Conservation (phyloP, 352 stramenopile genomes). For the Phytophthora sojae region DNA sequence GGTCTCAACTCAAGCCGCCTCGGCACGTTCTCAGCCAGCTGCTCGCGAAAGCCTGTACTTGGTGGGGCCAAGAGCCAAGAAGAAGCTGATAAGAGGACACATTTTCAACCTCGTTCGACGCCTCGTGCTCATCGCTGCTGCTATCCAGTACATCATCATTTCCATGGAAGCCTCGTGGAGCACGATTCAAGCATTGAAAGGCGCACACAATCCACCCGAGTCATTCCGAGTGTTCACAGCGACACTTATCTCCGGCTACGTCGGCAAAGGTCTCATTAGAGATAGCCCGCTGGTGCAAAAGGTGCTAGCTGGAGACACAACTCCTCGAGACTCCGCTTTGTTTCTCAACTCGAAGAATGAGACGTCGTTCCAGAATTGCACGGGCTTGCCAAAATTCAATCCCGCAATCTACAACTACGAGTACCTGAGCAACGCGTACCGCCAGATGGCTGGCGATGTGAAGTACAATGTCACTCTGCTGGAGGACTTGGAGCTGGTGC, state of each 20-base stretch:
- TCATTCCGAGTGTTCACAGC: constrained; percentile 18
- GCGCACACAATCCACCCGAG: constrained; percentile 22
- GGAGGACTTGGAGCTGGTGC: constrained; percentile 42
- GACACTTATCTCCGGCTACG: constrained; percentile 35
- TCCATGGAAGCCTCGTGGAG: constrained; percentile 30
- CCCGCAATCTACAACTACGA: constrained; percentile 42
- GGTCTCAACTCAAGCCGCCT: not conserved
- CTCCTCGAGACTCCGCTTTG: constrained; percentile 31
- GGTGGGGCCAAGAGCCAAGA: constrained; percentile 20
- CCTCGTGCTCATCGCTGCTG: constrained; percentile 35
- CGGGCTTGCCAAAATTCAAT: constrained; percentile 19
- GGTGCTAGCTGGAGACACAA: constrained; percentile 29
- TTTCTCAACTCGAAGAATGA: constrained; percentile 29
- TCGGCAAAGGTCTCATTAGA: constrained; percentile 37
- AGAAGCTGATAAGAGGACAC: constrained; percentile 21
- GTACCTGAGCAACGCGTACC: constrained; percentile 43
- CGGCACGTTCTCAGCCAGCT: not conserved
- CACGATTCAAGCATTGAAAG: constrained; percentile 25
- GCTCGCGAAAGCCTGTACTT: constrained; percentile 15
- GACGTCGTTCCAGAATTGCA: constrained; percentile 22
- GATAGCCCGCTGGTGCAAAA: constrained; percentile 40
- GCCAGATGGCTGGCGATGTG: constrained; percentile 21
- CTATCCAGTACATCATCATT: constrained; percentile 41
- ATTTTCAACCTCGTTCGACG: constrained; percentile 38
- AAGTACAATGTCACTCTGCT: constrained; percentile 52